Evolutionary conservation across 192 early-diverging fungal species (phyloP).

Genomic region (Coemansia sp.): DNA sequence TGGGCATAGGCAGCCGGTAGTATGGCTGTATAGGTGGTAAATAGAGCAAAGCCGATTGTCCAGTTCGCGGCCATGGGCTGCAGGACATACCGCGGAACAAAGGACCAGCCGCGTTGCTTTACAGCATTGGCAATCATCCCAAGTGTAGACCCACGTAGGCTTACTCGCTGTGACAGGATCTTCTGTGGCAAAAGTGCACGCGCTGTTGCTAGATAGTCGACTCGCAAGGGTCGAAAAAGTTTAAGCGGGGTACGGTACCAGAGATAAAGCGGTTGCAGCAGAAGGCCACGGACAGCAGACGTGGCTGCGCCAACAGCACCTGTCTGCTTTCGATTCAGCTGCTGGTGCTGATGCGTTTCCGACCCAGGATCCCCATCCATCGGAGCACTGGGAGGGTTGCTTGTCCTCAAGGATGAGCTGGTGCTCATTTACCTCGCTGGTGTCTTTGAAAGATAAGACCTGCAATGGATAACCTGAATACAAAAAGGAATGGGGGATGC

Average conservation of each 20-base stretch:
- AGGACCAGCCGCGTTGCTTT: conserved; percentile 65
- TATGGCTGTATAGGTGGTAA: conserved; percentile 65
- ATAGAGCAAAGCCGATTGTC: conserved; percentile 70
- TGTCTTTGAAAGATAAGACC: neutral
- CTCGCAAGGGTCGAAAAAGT: conserved; percentile 74
- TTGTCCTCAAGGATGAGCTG: conserved; percentile 26
- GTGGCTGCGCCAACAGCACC: conserved; percentile 53
- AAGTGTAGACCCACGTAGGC: conserved; percentile 67
- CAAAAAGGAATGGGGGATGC: too few species aligned
- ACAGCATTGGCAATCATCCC: conserved; percentile 74
- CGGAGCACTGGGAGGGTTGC: neutral
- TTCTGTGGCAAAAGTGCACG: conserved; percentile 67
- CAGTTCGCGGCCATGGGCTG: conserved; percentile 77
- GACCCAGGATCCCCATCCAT: neutral
- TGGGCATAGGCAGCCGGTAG: conserved; percentile 38
- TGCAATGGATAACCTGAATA: too few species aligned
- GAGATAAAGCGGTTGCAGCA: conserved; percentile 54
- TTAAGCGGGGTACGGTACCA: conserved; percentile 60
- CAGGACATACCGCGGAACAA: conserved; percentile 68
- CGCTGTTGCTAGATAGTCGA: conserved; percentile 78
- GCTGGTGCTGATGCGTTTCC: conserved; percentile 5
- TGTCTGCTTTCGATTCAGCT: conserved; percentile 46
- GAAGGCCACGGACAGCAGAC: conserved; percentile 43
- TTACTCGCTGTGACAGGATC: conserved; percentile 28
- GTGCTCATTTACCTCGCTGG: conserved; percentile 30